Percentiles rank a stretch among this genome's conserved stretches.
phyloP scores from a whole-genome alignment of 2,329 filamentous ascomycete species.

The Epichloe coenophiala region DNA sequence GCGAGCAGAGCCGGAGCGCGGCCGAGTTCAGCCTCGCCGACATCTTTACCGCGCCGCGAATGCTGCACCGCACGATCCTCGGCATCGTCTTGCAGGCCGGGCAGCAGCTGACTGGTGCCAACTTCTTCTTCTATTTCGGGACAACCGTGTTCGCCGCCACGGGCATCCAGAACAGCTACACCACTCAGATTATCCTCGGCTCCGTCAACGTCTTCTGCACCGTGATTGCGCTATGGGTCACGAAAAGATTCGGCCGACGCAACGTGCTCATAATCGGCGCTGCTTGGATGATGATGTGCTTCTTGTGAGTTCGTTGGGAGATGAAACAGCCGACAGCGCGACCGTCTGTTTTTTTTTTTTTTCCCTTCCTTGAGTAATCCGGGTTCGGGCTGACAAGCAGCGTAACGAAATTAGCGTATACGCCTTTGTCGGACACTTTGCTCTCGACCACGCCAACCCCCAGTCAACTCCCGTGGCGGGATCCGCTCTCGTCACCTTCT shows the following conservation, averaged over 20 bases:
- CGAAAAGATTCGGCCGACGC: conserved; percentile 52
- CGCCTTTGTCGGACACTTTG: conserved; percentile 34
- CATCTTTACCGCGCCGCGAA: conserved; percentile 54
- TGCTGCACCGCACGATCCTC: conserved; percentile 49
- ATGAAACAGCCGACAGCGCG: too few relatives aligned
- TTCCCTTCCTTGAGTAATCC: too few relatives aligned
- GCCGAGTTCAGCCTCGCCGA: conserved; percentile 39
- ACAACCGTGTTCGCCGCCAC: conserved; percentile 53
- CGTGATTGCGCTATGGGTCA: conserved; percentile 49
- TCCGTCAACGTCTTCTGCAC: conserved; percentile 56
- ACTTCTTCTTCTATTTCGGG: conserved; percentile 56
- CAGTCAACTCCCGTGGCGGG: conserved; percentile 35
- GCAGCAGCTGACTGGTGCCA: conserved; percentile 55
- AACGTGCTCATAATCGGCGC: conserved; percentile 49
- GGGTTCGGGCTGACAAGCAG: too few relatives aligned
- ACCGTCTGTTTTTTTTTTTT: too few relatives aligned
- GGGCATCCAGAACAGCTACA: conserved; percentile 50
- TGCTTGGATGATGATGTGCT: conserved; percentile 43
- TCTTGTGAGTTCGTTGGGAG: conserved; percentile 27
- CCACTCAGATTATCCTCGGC: conserved; percentile 54
- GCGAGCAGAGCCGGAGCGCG: conserved; percentile 30
- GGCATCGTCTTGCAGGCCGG: conserved; percentile 50
- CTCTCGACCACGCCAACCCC: conserved; percentile 27
- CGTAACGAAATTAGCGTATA: conserved; percentile 23
- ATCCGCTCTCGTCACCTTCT: conserved; percentile 51